These are phyloP conservation scores for Penicillium griseofulvum DNA, from an alignment of 2,329 filamentous ascomycete species.

Conservation along the genomic window DNA sequence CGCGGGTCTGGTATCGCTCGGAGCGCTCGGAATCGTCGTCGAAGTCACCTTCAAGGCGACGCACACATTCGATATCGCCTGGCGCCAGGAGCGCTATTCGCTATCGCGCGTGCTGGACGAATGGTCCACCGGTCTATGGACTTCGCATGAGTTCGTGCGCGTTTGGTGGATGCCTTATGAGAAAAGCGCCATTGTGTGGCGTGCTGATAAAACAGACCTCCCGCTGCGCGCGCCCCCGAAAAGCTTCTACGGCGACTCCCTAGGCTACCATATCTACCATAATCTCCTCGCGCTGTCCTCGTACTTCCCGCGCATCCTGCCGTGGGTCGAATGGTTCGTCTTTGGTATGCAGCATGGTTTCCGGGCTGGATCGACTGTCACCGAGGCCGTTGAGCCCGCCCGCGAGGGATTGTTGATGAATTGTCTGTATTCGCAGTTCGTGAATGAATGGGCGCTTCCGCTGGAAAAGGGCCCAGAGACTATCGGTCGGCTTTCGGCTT, in stretches of 20 bases:
- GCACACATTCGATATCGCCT: constrained; percentile 77
- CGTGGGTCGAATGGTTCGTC: constrained; percentile 92
- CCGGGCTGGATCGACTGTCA: constrained; percentile 60
- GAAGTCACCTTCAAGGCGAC: constrained; percentile 83
- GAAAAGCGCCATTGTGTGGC: constrained; percentile 83
- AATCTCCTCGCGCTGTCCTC: constrained; percentile 80
- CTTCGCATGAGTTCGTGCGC: constrained; percentile 78
- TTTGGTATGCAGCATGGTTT: constrained; percentile 98
- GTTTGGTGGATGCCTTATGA: constrained; percentile 99
- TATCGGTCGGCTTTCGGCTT: constrained; percentile 75
- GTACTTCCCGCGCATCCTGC: constrained; percentile 73
- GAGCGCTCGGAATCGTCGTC: constrained; percentile 84
- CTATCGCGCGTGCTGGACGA: constrained; percentile 66
- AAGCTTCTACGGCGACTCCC: constrained; percentile 75
- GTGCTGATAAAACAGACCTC: constrained; percentile 72
- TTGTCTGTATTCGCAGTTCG: constrained; percentile 96
- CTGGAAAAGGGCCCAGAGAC: constrained; percentile 83
- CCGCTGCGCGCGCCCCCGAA: constrained; percentile 57
- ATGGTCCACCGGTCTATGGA: constrained; percentile 79
- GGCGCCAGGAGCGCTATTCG: constrained; percentile 75
- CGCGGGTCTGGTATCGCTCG: constrained; percentile 81
- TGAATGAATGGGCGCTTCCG: constrained; percentile 97
- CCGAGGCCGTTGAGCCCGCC: constrained; percentile 75
- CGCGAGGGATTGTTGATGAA: constrained; percentile 87
- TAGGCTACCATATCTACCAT: constrained; percentile 90